Base-by-base conservation (phyloP, 2,329 filamentous ascomycete genomes). In the Plectosphaerella cucumerina region DNA sequence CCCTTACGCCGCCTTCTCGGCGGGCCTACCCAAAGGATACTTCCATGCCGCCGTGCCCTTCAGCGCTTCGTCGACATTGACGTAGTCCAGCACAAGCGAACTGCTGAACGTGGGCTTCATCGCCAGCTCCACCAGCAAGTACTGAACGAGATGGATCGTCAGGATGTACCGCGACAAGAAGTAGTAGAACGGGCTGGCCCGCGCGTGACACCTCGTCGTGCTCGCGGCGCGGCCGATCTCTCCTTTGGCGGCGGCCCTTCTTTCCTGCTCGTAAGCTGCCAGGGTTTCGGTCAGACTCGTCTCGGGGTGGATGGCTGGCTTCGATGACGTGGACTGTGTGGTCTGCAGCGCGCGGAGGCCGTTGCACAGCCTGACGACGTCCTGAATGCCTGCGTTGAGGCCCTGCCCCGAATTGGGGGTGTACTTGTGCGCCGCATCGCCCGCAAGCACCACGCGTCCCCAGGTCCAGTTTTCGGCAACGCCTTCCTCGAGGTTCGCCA, bases 241-340 rank as follows among this genome's bases (percentile, higher is more conserved):
- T 71, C 99, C 94, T 65, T 99, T 94, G 47, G 99, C 85, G 57
- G 97, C 79, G 74, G 97, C 90, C 81, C 99, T 99, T 84, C 95
- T 92, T 71, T 95, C 94, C 55, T 94, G 94, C 66, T 99, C 91
- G 66, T 99, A 99, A 9, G 6, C 35, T 5, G 14, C 35, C 6
- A 39, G 14, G 35, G 14, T 9, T 5, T n/a, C 5, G 35, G 35
- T 39, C 8, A 39, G 35, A n/a, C n/a, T n/a, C n/a, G n/a, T n/a
- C n/a, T n/a, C n/a, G n/a, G n/a, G n/a, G 8, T 34, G 31, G 8
- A 34, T 34, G 31, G 31, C 31, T 34, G 31, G 8, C 35, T 37
- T 10, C 17, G 35, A 14, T 6, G 15, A 6, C 35, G 6, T 14
- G 3, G 5, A 10, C 5, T n/a, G 3, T 15, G 35, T 18, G n/a